phyloP scores from a whole-genome alignment of 2,329 filamentous ascomycete genomes.

The Microcyclosporella mali region DNA sequence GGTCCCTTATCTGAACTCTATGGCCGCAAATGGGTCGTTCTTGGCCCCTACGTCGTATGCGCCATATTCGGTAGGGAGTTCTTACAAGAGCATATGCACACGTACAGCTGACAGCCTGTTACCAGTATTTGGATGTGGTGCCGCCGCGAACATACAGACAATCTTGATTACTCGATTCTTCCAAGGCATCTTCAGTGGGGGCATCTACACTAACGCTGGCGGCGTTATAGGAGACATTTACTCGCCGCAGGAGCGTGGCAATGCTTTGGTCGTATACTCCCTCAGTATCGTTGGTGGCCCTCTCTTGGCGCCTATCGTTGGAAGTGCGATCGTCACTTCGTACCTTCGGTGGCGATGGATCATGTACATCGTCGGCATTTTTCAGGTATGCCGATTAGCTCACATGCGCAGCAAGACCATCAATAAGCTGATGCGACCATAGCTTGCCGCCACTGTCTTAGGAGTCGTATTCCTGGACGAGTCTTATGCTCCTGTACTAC shows the following conservation, averaged over 20 bases:
- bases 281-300: conserved; percentile 28
- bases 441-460: conserved; percentile 12
- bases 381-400: background rate
- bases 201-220: conserved; percentile 35
- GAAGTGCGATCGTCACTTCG: conserved; percentile 34
- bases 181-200: conserved; percentile 36
- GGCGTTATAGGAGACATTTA: conserved; percentile 39
- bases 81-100: too few relatives aligned
- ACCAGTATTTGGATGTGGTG: conserved; percentile 36
- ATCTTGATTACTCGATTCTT: conserved; percentile 38
- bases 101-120: too few relatives aligned
- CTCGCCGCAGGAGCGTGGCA: conserved; percentile 28
- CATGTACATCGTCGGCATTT: conserved; percentile 36
- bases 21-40: conserved; percentile 41
- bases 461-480: conserved; percentile 31
- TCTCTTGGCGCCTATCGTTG: conserved; percentile 35
- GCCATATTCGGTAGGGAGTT: conserved; percentile 32
- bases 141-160: conserved; percentile 27
- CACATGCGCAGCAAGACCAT: background rate
- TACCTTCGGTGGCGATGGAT: conserved; percentile 39
- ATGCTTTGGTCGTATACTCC: conserved; percentile 30
- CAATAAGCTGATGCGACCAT: background rate
- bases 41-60: conserved; percentile 44
- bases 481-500: conserved; percentile 24
- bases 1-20: conserved; percentile 45